Evolutionary conservation across 2,329 filamentous ascomycete genomes (phyloP), one percentile per base, ranked within the genome.

Genomic region (Trichoderma koningiopsis): DNA sequence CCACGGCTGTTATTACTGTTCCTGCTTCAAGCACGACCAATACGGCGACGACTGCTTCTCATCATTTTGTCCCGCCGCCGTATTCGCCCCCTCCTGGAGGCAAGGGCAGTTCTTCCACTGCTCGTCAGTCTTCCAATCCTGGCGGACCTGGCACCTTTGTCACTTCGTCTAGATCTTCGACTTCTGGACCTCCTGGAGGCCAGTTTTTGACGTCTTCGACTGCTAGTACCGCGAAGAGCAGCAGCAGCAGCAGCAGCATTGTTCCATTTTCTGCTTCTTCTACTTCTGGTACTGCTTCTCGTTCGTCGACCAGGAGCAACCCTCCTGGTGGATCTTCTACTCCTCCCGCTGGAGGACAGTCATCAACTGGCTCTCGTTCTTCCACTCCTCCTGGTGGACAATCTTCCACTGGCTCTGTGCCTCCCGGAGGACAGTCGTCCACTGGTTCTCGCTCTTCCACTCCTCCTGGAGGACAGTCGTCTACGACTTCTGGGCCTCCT

Each of bases 1-100:
- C 76, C 68, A 73, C 73, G 8, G 35, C 68, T 14, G 47, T 24
- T 14, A 2, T 37, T 19, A 47, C 33, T 14, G 61, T 33, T 7
- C 29, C 24, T 35, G 33, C 27, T 35, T 22, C 33, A 4, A 22
- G 10, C 10, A 53, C 60, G 60, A 14, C 6, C 31, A 40, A 29
- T 16, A 63, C 31, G 19, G 47, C 35, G 14, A 35, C 33, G 19
- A 31, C 11, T 3, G 35, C 53, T 11, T 47, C 53, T 11, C 19
- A 65, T 19, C 64, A 43, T 13, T 67, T 56, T 40, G 31, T 37
- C 1, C 29, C 59, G 16, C 64, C 56, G 27, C 27, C 64, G 16
- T 37, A 58, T 13, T 43, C 37, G 14, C 37, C 37, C 0, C 35
- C 35, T 6, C 4, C 37, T 40, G 37, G 37, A 16, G 37, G 37